These are phyloP conservation scores for Apiotrichum veenhuisii DNA, from an alignment of 1,284 basidiomycete species.

Conservation along the genomic window DNA sequence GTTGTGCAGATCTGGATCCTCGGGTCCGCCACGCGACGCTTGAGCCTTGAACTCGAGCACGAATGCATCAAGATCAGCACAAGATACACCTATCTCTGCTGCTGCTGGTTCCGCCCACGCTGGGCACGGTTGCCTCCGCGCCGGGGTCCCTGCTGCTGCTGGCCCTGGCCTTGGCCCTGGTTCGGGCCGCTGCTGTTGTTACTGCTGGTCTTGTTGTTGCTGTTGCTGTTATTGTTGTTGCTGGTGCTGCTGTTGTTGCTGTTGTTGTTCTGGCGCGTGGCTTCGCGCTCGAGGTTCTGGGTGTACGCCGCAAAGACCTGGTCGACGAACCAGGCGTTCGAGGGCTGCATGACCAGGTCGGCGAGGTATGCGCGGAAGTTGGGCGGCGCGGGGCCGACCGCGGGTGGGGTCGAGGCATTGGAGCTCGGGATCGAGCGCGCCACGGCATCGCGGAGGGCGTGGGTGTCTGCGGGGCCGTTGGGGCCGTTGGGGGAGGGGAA, in stretches of 20 bases:
- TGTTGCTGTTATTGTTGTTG: background rate
- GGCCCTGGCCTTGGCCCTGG: background rate
- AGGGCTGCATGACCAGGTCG: background rate
- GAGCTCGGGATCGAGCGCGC: background rate
- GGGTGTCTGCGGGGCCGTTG: background rate
- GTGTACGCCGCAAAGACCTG: slow-evolving; percentile 2
- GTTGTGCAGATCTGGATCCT: no score
- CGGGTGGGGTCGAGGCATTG: background rate
- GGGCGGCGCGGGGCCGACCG: background rate
- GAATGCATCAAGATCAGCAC: slow-evolving; percentile 3
- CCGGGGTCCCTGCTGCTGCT: background rate
- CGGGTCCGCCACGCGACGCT: no score
- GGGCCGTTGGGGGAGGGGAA: background rate
- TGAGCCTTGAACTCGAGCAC: background rate
- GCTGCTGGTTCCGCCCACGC: slow-evolving; percentile 1
- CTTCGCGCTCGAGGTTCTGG: slow-evolving; percentile 1
- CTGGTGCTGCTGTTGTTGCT: background rate
- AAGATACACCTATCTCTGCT: background rate
- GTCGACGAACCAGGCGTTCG: slow-evolving; percentile 4
- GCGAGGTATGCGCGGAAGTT: slow-evolving; percentile 2
- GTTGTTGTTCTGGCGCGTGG: background rate
- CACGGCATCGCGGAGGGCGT: background rate
- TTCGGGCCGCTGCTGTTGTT: background rate
- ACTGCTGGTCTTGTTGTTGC: background rate
- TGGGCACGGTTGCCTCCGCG: background rate